Base-by-base conservation (phyloP, 106 monocot genomes). In the Gastrodia elata region DNA sequence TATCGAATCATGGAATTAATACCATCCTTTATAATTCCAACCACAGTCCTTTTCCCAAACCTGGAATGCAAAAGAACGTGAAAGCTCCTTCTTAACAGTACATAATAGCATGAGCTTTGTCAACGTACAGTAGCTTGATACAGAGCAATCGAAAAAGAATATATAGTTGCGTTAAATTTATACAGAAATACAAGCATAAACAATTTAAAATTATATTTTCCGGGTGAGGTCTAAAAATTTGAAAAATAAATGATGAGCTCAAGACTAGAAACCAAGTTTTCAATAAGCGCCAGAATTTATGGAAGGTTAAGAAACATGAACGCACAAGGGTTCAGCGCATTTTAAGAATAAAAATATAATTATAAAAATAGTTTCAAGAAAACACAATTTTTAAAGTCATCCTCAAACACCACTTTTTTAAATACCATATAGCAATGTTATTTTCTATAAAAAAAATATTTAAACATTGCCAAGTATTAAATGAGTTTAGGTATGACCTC, bases 1-100 rank as follows among this genome's bases (percentile, higher is more conserved):
- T 91, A 91, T 49, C 90, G 84, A 84, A 80, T 77, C 67, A 87
- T 48, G 46, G 90, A 71, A 80, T 91, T 87, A 76, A 78, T 83
- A 26, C 80, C 78, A 77, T 91, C 90, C 16, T 91, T 84, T 42
- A 83, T 4, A 67, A 91, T 91, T 64, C 90, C 87, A 14, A 84
- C 73, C 18, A 74, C 35, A 22, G 82, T 87, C 64, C 90, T 59
- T 40, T 84, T 84, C 20, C 90, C 90, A 71, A 43, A 83, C 81
- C 90, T 87, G 68, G 71, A 18, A 76, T 41, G 49, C 40, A 70
- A 68, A 20, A 64, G 55, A 37, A 61, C 26, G 38, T 67, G 37
- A 16, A 35, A 20, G 13, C 38, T 67, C 37, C 16, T n/a, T n/a
- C 16, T n/a, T 67, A 20, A 6, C 9, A 14, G 20, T 61, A 67